A percentile compares a stretch with the other conserved stretches of the same genome.
Conservation (phyloP, 192 early-diverging fungal genomes). For the Haplosporangium gracile region DNA sequence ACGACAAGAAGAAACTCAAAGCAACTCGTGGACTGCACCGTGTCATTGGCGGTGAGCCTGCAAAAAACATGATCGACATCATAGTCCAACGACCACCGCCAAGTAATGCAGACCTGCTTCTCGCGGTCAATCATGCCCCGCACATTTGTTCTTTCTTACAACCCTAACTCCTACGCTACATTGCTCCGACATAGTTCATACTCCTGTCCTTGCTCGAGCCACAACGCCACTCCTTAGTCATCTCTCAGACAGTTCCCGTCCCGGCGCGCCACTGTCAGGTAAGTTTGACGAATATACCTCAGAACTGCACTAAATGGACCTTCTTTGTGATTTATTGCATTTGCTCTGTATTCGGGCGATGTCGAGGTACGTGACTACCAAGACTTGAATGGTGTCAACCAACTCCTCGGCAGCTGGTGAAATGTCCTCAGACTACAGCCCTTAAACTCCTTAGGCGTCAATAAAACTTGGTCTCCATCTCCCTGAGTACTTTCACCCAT, state of each 20-base stretch:
- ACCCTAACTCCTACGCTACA: conserved; percentile 3
- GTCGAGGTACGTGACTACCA: conserved; percentile 17
- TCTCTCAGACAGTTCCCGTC: conserved; percentile 11
- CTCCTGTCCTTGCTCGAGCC: conserved; percentile 11
- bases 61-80: conserved; percentile 16
- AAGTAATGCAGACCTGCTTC: too few relatives aligned
- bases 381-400: conserved; percentile 5
- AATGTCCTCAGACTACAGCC: neutral
- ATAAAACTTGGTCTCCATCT: conserved; percentile 26
- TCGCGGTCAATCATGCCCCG: too few relatives aligned
- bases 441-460: conserved; percentile 19
- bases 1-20: conserved; percentile 20
- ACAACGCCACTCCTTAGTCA: neutral
- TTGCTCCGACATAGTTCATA: conserved; percentile 14
- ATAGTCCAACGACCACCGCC: neutral
- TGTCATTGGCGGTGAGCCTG: conserved; percentile 14
- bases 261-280: conserved; percentile 5
- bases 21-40: conserved; percentile 6
- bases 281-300: conserved; percentile 3
- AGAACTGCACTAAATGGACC: conserved; percentile 12
- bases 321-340: conserved; percentile 5
- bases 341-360: conserved; percentile 12
- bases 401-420: conserved; percentile 1
- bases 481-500: conserved; percentile 23
- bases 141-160: neutral